Evolutionary conservation across 768 basidiomycete species (phyloP), one percentile per base, ranked within the genome.

Genomic region (Daedaleopsis nitida): DNA sequence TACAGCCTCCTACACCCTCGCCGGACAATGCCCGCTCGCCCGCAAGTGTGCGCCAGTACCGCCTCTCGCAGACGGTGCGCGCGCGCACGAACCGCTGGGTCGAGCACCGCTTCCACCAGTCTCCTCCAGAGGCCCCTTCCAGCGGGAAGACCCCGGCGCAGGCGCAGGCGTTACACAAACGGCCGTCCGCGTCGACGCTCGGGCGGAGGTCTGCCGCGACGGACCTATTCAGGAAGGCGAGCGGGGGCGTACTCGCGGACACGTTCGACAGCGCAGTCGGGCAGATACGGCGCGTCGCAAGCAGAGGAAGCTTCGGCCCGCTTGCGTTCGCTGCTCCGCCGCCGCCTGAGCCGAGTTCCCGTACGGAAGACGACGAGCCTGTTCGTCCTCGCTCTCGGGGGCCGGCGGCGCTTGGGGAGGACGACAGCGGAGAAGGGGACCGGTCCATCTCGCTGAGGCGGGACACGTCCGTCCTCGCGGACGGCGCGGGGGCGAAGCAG

Each of bases 81-180:
- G 78, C 81, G 68, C 81, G 87, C 42, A 88, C 87, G 45, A 74
- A 74, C 51, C 81, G 80, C 27, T 88, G 84, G 86, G 80, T 79
- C 39, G 82, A 84, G 65, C 81, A 82, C 23, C 79, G 86, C 50
- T 83, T 86, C 59, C 44, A 50, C 44, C 58, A 53, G n/a, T 42
- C 52, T 13, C 45, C 14, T 6, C 47, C 19, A 14, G 19, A 49
- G 23, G 50, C 51, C 4, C 49, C 44, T 5, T 19, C 17, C 42
- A 23, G 59, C 23, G 57, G 43, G 32, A 42, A 49, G 56, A 39
- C 27, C n/a, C n/a, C n/a, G n/a, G n/a, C n/a, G n/a, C n/a, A n/a
- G n/a, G n/a, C n/a, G n/a, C n/a, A n/a, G n/a, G n/a, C n/a, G 8
- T 42, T 34, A 14, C 53, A 58, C 24, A 52, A 38, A 21, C 59